phyloP scores from a whole-genome alignment of 257 asterid species.

The Nicotiana sylvestris region DNA sequence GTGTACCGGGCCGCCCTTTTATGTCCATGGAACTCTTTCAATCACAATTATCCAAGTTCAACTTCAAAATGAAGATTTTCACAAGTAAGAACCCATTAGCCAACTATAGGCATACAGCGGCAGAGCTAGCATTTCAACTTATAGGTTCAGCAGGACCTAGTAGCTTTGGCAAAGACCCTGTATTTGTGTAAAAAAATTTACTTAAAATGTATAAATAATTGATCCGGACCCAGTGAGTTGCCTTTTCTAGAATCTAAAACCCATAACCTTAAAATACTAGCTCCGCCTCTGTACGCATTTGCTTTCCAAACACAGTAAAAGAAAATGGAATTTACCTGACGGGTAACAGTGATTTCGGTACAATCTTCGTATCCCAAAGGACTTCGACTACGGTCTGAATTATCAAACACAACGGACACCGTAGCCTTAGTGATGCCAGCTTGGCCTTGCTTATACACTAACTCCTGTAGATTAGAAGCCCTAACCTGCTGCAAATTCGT shows the following conservation, averaged over 20 bases:
- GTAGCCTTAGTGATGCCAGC: conserved; percentile 99
- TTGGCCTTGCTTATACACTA: conserved; percentile 99
- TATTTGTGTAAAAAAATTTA: too few relatives aligned
- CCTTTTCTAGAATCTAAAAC: too few relatives aligned
- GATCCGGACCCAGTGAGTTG: too few relatives aligned
- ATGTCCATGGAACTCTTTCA: background rate
- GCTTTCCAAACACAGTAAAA: background rate
- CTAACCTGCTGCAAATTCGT: conserved; percentile 98
- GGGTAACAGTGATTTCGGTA: conserved; percentile 88
- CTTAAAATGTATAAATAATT: too few relatives aligned
- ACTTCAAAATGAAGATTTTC: background rate
- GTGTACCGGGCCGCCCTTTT: too few relatives aligned
- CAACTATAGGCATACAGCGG: background rate
- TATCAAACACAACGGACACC: conserved; percentile 86
- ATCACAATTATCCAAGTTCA: background rate
- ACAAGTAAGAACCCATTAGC: background rate
- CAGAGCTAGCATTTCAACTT: too few relatives aligned
- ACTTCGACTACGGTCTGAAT: conserved; percentile 73
- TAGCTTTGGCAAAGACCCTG: too few relatives aligned
- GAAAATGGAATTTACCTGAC: conserved; percentile 56
- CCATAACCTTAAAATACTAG: too few relatives aligned
- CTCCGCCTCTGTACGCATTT: background rate
- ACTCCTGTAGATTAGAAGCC: conserved; percentile 97
- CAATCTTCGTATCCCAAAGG: conserved; percentile 94
- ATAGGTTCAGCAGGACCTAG: too few relatives aligned